Evolutionary conservation across 257 asterid genomes (phyloP).

Genomic region (Eucommia ulmoides): DNA sequence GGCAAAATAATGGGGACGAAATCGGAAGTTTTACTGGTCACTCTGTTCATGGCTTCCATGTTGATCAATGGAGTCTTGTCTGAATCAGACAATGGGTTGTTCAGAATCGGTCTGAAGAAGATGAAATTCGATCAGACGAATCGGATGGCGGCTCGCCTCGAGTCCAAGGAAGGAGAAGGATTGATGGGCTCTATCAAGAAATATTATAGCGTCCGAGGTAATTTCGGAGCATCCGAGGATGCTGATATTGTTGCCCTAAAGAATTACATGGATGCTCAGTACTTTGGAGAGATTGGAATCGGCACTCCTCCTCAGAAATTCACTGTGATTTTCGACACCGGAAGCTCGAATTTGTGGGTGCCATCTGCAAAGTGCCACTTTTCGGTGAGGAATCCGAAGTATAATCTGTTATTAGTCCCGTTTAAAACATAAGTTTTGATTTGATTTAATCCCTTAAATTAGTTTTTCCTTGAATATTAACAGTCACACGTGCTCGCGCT

Average conservation of each 20-base stretch:
- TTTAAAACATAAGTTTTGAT: too few species aligned
- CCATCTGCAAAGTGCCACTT: conserved; percentile 88
- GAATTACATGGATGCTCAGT: conserved; percentile 97
- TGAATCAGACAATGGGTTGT: conserved; percentile 55
- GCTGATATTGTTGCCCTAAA: conserved; percentile 67
- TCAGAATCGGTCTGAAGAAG: conserved; percentile 74
- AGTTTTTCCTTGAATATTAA: too few species aligned
- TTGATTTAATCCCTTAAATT: too few species aligned
- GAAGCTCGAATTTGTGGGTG: conserved; percentile 96
- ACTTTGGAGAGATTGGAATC: conserved; percentile 85
- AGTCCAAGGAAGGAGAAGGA: conserved; percentile 44
- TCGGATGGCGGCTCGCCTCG: conserved; percentile 62
- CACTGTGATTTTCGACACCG: conserved; percentile 90
- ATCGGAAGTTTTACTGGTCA: conserved; percentile 18
- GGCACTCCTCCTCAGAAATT: conserved; percentile 88
- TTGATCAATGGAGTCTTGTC: conserved; percentile 42
- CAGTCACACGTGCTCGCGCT: too few species aligned
- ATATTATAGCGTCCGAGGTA: conserved; percentile 38
- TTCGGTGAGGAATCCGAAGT: conserved; percentile 90
- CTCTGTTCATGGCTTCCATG: conserved; percentile 42
- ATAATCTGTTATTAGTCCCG: too few species aligned
- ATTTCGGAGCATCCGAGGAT: conserved; percentile 39
- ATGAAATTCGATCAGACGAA: conserved; percentile 64
- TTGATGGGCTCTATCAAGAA: conserved; percentile 57
- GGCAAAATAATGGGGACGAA: conserved; percentile 58